Base-by-base conservation (phyloP, 2,329 filamentous ascomycete genomes). In the Aspergillus intermedius region DNA sequence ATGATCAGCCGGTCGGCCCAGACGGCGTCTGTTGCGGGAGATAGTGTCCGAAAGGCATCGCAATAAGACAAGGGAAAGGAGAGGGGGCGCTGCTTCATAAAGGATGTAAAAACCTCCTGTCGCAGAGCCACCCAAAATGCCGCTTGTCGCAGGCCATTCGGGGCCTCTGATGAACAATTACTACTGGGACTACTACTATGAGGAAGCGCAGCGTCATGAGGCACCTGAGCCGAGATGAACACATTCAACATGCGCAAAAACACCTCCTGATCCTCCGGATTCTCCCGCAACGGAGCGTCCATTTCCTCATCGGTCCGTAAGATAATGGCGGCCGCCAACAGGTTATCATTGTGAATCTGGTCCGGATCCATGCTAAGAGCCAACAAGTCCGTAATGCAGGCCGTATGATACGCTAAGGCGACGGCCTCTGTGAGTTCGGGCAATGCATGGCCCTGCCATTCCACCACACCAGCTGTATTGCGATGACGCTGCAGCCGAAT, bases 1-100 rank as follows among this genome's bases (percentile, higher is more conserved):
- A 81, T 74, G 0, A 85, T 74, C 13, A 81, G 78, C 13, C 80
- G 74, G 60, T 84, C 54, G 21, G 54, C 60, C 66, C 66, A 70
- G 12, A 68, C 56, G 15, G 55, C 55, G 23, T 65, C 59, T 4
- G 60, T 58, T 3, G 68, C 63, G 2, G 62, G 63, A 8, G 67
- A 63, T 6, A 66, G 64, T 30, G 57, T 60, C 1, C 65, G 62
- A 15, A 70, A 65, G 1, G 63, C 60, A 19, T 66, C 63, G 46
- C 67, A 74, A n/a, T 63, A 64, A 3, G 62, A 64, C 40, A 74
- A 52, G 9, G 66, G 62, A 21, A 70, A 66, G 12, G 65, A 61
- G 42, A 74, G 49, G 43, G 70, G 49, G 49, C 61, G 64, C 32
- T 72, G 71, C 50, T 68, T 68, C 8, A 68, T 63, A 42, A 74